phyloP scores from a whole-genome alignment of 2,329 filamentous ascomycete genomes.

The Arthroderma sp. region DNA sequence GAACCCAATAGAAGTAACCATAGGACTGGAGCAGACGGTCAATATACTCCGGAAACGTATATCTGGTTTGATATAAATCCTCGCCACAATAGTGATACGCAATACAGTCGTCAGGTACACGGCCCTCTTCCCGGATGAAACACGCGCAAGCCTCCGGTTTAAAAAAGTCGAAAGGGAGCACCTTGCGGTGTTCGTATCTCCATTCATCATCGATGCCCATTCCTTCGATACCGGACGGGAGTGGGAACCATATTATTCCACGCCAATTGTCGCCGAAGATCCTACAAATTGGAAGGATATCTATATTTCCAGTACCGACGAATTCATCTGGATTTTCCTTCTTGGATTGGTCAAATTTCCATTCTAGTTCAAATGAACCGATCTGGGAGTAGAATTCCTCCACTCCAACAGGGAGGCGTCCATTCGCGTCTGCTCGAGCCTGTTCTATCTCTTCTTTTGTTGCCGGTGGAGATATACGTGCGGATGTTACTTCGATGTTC shows the following conservation, averaged over 20 bases:
- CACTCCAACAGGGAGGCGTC: background rate
- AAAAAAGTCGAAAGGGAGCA: conserved; percentile 1
- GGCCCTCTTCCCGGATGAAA: background rate
- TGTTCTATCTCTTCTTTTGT: background rate
- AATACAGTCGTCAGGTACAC: background rate
- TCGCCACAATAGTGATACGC: background rate
- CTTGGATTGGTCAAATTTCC: background rate
- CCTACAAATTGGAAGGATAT: background rate
- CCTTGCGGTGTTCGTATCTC: background rate
- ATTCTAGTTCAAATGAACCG: background rate
- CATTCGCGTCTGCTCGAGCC: background rate
- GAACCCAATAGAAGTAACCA: conserved; percentile 1
- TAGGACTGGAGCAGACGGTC: background rate
- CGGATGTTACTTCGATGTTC: background rate
- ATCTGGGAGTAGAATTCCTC: conserved; percentile 2
- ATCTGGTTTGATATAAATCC: background rate
- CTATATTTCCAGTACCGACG: background rate
- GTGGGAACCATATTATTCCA: conserved; percentile 1
- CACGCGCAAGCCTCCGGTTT: conserved; percentile 1
- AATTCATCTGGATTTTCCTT: background rate
- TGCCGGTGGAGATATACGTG: background rate
- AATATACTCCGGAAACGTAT: conserved; percentile 2
- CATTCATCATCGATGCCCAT: conserved; percentile 1
- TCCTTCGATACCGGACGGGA: background rate
- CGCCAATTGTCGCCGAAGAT: conserved; percentile 1